Conservation (phyloP, 2,329 filamentous ascomycete genomes). For the Parastagonospora nodorum region DNA sequence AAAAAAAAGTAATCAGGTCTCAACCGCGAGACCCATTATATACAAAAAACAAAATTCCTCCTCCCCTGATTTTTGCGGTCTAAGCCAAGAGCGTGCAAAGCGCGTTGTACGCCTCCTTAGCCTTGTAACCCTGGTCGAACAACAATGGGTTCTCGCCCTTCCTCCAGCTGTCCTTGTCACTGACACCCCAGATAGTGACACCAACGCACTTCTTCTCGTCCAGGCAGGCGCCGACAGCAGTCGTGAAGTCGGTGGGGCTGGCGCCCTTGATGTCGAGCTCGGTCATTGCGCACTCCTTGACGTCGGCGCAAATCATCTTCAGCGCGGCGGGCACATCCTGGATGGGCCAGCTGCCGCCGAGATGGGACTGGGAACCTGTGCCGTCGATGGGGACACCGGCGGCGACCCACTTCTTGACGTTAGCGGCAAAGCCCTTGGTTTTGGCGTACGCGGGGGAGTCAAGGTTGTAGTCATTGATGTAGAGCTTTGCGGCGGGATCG, state of each 20-base stretch:
- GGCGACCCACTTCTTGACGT: slow-evolving; percentile 68
- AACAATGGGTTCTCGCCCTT: slow-evolving; percentile 45
- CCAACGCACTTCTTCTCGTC: slow-evolving; percentile 65
- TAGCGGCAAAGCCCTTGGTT: slow-evolving; percentile 58
- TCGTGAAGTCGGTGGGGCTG: slow-evolving; percentile 62
- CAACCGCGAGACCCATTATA: neutral
- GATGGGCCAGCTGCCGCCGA: slow-evolving; percentile 47
- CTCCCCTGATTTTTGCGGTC: neutral
- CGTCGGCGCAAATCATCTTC: slow-evolving; percentile 56
- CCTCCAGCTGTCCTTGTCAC: slow-evolving; percentile 53
- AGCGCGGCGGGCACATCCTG: neutral
- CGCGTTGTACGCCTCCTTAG: slow-evolving; percentile 49
- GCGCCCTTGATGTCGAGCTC: slow-evolving; percentile 70
- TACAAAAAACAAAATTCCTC: neutral
- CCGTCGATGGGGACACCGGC: slow-evolving; percentile 69
- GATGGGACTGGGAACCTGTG: slow-evolving; percentile 65
- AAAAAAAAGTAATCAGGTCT: neutral
- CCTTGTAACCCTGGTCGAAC: slow-evolving; percentile 48
- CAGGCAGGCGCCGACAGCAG: slow-evolving; percentile 61
- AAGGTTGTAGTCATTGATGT: slow-evolving; percentile 74
- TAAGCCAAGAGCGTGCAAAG: slow-evolving; percentile 22
- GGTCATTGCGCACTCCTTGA: slow-evolving; percentile 66
- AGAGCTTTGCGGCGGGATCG: slow-evolving; percentile 71
- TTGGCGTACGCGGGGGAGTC: slow-evolving; percentile 66
- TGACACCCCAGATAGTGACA: slow-evolving; percentile 66